Evolutionary conservation across 2,329 filamentous ascomycete genomes (phyloP).

Genomic region (Pyricularia grisea): DNA sequence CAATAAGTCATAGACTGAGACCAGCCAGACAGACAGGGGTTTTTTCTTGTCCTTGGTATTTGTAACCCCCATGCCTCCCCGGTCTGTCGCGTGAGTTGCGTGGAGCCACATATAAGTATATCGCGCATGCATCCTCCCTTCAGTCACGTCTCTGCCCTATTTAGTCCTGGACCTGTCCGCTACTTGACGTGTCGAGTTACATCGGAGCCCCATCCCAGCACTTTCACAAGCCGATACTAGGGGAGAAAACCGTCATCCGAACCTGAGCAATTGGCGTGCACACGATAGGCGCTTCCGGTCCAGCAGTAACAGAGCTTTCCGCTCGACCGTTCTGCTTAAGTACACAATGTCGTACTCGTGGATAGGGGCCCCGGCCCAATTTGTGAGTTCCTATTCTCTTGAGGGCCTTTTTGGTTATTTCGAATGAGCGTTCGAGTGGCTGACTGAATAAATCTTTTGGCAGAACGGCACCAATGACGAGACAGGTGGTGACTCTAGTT

Average conservation of each 20-base stretch:
- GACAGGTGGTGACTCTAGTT: constrained; percentile 71
- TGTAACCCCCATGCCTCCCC: background rate
- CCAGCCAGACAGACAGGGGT: background rate
- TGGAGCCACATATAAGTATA: background rate
- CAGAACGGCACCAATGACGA: constrained; percentile 52
- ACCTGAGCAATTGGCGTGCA: background rate
- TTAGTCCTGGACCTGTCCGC: background rate
- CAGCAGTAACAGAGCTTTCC: background rate
- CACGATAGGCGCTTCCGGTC: background rate
- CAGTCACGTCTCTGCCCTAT: background rate
- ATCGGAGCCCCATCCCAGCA: background rate
- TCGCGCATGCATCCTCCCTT: background rate
- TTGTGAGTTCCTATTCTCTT: constrained; percentile 16
- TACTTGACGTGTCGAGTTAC: background rate
- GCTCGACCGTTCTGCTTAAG: background rate
- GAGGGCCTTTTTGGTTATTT: background rate
- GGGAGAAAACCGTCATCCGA: background rate
- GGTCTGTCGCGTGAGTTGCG: background rate
- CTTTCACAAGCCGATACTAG: background rate
- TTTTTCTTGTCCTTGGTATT: background rate
- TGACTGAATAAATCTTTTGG: background rate
- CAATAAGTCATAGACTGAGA: background rate
- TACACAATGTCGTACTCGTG: constrained; percentile 48
- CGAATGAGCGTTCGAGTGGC: background rate
- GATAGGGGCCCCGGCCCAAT: constrained; percentile 46